Evolutionary conservation across 352 stramenopile species (phyloP).

Genomic region (Phytophthora pisi): DNA sequence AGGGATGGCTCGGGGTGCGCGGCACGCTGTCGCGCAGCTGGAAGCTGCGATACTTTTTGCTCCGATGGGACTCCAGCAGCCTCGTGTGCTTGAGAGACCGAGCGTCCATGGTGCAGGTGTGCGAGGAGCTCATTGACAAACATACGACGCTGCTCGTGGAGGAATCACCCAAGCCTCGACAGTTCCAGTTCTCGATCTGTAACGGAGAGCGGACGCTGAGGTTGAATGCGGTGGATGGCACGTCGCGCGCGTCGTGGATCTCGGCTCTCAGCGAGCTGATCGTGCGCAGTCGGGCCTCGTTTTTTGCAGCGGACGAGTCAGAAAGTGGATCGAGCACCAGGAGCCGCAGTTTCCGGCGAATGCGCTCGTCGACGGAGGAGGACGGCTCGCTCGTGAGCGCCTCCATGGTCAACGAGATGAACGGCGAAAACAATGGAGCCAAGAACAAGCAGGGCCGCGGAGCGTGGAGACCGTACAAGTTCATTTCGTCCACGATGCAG

Average conservation of each 20-base stretch:
- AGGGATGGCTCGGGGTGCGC: slow-evolving; percentile 78
- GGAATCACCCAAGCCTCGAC: slow-evolving; percentile 61
- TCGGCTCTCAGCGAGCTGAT: slow-evolving; percentile 84
- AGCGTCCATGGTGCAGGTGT: slow-evolving; percentile 72
- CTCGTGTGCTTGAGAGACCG: slow-evolving; percentile 80
- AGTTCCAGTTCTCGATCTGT: slow-evolving; percentile 86
- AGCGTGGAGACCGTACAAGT: slow-evolving; percentile 78
- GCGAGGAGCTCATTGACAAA: slow-evolving; percentile 72
- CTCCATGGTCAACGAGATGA: slow-evolving; percentile 39
- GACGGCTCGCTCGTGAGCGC: slow-evolving; percentile 43
- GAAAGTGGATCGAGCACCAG: slow-evolving; percentile 52
- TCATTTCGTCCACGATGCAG: slow-evolving; percentile 82
- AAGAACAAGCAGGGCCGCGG: slow-evolving; percentile 33
- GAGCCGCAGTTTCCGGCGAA: slow-evolving; percentile 52
- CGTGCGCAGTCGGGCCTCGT: slow-evolving; percentile 75
- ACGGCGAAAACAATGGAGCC: slow-evolving; percentile 21
- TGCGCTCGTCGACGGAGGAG: slow-evolving; percentile 68
- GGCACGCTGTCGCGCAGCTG: slow-evolving; percentile 77
- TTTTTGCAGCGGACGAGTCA: slow-evolving; percentile 76
- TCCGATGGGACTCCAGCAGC: slow-evolving; percentile 69
- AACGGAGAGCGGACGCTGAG: slow-evolving; percentile 70
- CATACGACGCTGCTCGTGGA: slow-evolving; percentile 76
- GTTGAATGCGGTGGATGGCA: slow-evolving; percentile 73
- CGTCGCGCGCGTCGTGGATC: slow-evolving; percentile 66
- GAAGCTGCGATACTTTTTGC: slow-evolving; percentile 86